Conservation (phyloP, 768 basidiomycete species). For the Rhizopogon vinicolor region DNA sequence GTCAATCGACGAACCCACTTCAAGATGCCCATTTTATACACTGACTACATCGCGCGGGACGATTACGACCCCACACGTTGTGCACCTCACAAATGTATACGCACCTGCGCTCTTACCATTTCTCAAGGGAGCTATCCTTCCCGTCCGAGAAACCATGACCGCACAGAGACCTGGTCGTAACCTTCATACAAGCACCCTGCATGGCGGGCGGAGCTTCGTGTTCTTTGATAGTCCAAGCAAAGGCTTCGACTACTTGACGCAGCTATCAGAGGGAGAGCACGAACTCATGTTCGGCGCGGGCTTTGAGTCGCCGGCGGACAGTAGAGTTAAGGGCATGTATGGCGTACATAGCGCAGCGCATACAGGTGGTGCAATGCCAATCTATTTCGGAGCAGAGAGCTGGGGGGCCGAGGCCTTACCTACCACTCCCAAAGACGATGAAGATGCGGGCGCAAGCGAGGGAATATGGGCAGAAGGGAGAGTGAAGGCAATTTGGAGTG, state of each 20-base stretch:
- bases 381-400: constrained; percentile 45
- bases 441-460: constrained; percentile 9
- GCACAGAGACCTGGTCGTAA: constrained; percentile 52
- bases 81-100: constrained; percentile 56
- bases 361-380: constrained; percentile 44
- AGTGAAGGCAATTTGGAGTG: constrained; percentile 59
- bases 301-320: constrained; percentile 21
- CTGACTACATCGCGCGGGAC: constrained; percentile 39
- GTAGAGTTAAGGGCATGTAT: constrained; percentile 21
- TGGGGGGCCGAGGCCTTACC: constrained; percentile 38
- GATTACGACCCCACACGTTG: constrained; percentile 35
- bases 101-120: constrained; percentile 41
- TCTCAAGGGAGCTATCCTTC: constrained; percentile 26
- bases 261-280: constrained; percentile 40
- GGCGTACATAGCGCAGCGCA: constrained; percentile 34
- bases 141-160: constrained; percentile 52
- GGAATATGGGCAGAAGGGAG: constrained; percentile 36
- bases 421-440: constrained; percentile 7
- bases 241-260: constrained; percentile 67
- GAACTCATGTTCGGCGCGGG: constrained; percentile 71
- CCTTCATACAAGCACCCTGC: constrained; percentile 15
- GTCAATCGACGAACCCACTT: constrained; percentile 26
- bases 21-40: constrained; percentile 26
- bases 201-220: constrained; percentile 47
- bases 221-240: constrained; percentile 43